Evolutionary conservation across 2,329 filamentous ascomycete genomes (phyloP).

Genomic region (Penicillium sp.): DNA sequence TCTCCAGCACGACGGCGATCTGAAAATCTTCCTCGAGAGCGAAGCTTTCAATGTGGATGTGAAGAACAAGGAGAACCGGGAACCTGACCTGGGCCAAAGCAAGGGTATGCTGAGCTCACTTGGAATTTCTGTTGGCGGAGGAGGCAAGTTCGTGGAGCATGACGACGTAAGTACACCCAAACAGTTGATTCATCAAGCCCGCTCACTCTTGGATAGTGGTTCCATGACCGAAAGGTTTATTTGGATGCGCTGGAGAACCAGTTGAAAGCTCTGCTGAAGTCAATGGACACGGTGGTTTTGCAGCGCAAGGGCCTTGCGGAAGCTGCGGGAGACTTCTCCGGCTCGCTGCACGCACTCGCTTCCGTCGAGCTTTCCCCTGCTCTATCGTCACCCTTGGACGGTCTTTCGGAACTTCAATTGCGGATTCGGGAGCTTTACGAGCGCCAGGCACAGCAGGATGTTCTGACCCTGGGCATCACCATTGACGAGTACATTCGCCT

Average conservation of each 20-base stretch:
- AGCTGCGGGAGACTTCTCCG: slow-evolving; percentile 88
- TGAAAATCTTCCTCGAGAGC: slow-evolving; percentile 96
- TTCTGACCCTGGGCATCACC: slow-evolving; percentile 92
- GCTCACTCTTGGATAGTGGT: slow-evolving; percentile 64
- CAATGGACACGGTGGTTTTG: slow-evolving; percentile 86
- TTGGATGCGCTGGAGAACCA: slow-evolving; percentile 91
- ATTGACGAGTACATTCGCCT: slow-evolving; percentile 97
- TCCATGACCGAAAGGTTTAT: slow-evolving; percentile 93
- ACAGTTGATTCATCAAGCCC: slow-evolving; percentile 11
- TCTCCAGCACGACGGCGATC: slow-evolving; percentile 85
- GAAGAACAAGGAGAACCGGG: slow-evolving; percentile 94
- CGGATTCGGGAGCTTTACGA: slow-evolving; percentile 95
- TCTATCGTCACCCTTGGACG: slow-evolving; percentile 84
- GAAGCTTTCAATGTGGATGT: slow-evolving; percentile 94
- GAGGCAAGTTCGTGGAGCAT: slow-evolving; percentile 91
- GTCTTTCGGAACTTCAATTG: slow-evolving; percentile 87
- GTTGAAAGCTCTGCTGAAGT: slow-evolving; percentile 83
- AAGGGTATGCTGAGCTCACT: slow-evolving; percentile 90
- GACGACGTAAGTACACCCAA: slow-evolving; percentile 69
- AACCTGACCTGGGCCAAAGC: slow-evolving; percentile 80
- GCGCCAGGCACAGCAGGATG: slow-evolving; percentile 93
- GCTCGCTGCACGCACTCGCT: slow-evolving; percentile 86
- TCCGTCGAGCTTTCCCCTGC: slow-evolving; percentile 88
- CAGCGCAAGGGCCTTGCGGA: slow-evolving; percentile 94
- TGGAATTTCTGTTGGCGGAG: slow-evolving; percentile 72